These are phyloP conservation scores for Nevesoporus exiguus DNA, from an alignment of 768 basidiomycete species.

Conservation along the genomic window DNA sequence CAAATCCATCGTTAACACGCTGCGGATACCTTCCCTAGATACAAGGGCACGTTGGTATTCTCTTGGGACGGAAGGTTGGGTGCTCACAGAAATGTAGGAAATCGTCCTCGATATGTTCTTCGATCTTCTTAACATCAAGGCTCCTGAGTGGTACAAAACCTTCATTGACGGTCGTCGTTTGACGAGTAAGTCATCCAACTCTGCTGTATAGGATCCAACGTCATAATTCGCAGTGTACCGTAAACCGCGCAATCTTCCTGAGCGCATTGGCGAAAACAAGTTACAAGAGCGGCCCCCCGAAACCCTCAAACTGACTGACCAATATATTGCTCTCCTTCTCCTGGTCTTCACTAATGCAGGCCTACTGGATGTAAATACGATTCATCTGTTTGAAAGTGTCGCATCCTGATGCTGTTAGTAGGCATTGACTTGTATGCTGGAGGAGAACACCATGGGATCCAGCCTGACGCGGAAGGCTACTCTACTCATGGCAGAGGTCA, in stretches of 20 bases:
- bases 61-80: neutral
- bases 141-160: constrained; percentile 89
- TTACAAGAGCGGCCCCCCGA: constrained; percentile 47
- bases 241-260: constrained; percentile 42
- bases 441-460: constrained; percentile 70
- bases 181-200: constrained; percentile 58
- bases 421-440: constrained; percentile 84
- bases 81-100: constrained; percentile 55
- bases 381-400: neutral
- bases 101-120: constrained; percentile 93
- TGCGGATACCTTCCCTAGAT: constrained; percentile 85
- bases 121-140: constrained; percentile 85
- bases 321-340: constrained; percentile 84
- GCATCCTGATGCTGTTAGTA: constrained; percentile 29
- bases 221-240: constrained; percentile 55
- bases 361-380: constrained; percentile 68
- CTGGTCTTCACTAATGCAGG: constrained; percentile 85
- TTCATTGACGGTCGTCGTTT: constrained; percentile 87
- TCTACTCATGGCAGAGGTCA: constrained; percentile 83
- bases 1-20: constrained; percentile 75
- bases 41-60: constrained; percentile 53
- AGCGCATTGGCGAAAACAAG: constrained; percentile 33
- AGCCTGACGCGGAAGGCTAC: constrained; percentile 87
- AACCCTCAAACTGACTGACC: constrained; percentile 82
- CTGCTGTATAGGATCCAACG: neutral